A percentile compares a stretch with the other conserved stretches of the same genome.
Evolutionary conservation across 176 grass and related monocot species (phyloP).

Genomic region (Paspalum vaginatum): DNA sequence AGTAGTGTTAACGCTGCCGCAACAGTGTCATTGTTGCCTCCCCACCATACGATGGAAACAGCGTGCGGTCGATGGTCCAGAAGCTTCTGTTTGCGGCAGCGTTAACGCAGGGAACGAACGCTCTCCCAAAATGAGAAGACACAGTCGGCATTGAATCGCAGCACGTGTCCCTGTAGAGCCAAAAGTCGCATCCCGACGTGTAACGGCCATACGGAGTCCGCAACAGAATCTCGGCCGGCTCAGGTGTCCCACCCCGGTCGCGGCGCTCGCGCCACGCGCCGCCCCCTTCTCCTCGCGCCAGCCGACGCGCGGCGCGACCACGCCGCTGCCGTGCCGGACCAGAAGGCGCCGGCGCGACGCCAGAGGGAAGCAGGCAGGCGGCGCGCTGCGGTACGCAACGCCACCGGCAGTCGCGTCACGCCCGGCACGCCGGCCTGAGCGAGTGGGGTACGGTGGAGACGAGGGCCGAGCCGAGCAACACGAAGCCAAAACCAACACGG

Average conservation of each 20-base stretch:
- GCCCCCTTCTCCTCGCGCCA: not conserved
- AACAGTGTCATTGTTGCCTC: no score
- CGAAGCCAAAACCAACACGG: slow-evolving; percentile 18
- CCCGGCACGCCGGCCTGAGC: not conserved
- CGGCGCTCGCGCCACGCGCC: slow-evolving; percentile 4
- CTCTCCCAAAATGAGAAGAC: no score
- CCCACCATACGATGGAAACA: no score
- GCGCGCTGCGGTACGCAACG: not conserved
- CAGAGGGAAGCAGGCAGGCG: not conserved
- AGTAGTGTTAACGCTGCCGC: no score
- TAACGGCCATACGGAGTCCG: not conserved
- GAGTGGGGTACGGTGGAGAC: not conserved
- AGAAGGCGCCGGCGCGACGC: no score
- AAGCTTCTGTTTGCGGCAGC: no score
- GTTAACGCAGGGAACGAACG: no score
- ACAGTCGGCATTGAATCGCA: not conserved
- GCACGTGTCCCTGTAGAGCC: not conserved
- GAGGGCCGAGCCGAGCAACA: not conserved
- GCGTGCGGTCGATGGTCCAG: no score
- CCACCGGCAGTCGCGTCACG: not conserved
- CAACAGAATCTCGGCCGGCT: no score
- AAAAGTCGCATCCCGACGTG: not conserved
- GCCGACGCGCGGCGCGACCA: not conserved
- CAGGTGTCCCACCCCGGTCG: not conserved
- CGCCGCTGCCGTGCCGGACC: no score